Evolutionary conservation across 2,329 filamentous ascomycete species (phyloP).

Genomic region (Trichoderma endophyticum): DNA sequence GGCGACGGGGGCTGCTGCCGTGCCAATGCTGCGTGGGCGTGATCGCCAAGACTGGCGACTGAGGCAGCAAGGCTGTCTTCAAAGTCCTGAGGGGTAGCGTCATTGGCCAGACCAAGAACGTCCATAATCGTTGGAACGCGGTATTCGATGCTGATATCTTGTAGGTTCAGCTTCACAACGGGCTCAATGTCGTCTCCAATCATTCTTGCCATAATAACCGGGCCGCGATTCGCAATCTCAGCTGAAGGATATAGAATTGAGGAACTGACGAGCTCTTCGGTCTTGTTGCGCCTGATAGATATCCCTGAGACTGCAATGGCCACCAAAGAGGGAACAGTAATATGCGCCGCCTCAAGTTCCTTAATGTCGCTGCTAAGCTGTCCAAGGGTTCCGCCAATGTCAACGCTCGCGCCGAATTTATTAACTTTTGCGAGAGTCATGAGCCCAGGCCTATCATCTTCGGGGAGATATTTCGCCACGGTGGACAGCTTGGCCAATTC

Average conservation of each 20-base stretch:
- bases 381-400: slow-evolving; percentile 69
- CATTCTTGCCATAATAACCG: slow-evolving; percentile 80
- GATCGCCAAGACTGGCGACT: slow-evolving; percentile 70
- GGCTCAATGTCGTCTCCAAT: slow-evolving; percentile 95
- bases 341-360: slow-evolving; percentile 71
- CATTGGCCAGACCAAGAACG: slow-evolving; percentile 65
- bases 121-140: slow-evolving; percentile 80
- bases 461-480: slow-evolving; percentile 90
- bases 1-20: slow-evolving; percentile 20
- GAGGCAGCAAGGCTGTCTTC: slow-evolving; percentile 75
- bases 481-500: slow-evolving; percentile 80
- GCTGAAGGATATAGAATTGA: slow-evolving; percentile 28
- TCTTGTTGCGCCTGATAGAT: slow-evolving; percentile 59
- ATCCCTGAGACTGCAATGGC: slow-evolving; percentile 71
- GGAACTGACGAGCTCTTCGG: slow-evolving; percentile 68
- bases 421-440: slow-evolving; percentile 69
- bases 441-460: slow-evolving; percentile 89
- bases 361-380: slow-evolving; percentile 54
- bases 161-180: slow-evolving; percentile 80
- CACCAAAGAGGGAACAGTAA: slow-evolving; percentile 77
- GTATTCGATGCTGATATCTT: slow-evolving; percentile 84
- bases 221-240: slow-evolving; percentile 28
- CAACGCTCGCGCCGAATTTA: slow-evolving; percentile 57
- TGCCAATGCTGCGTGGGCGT: slow-evolving; percentile 50
- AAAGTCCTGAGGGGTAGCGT: slow-evolving; percentile 68